These are phyloP conservation scores for Pilasporangium apinafurcum DNA, from an alignment of 352 stramenopile genomes.

Conservation along the genomic window DNA sequence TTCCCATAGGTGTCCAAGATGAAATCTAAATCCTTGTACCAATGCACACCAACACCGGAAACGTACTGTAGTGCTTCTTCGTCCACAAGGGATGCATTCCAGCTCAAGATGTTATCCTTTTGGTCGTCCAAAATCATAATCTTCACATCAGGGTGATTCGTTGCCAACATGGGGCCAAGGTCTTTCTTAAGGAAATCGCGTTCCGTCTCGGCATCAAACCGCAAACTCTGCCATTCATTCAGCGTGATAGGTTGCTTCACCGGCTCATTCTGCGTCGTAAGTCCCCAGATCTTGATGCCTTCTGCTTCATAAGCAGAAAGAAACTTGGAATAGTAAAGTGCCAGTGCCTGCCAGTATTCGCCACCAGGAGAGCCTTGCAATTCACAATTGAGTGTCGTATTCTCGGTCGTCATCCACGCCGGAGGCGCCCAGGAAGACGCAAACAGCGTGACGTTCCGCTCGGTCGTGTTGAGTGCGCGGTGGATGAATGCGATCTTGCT, in stretches of 20 bases:
- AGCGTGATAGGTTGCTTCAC: slow-evolving; percentile 18
- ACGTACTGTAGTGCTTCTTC: slow-evolving; percentile 50
- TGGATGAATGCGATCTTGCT: slow-evolving; percentile 35
- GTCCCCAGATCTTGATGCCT: slow-evolving; percentile 52
- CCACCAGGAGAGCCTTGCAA: slow-evolving; percentile 32
- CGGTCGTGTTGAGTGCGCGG: slow-evolving; percentile 18
- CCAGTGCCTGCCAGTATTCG: slow-evolving; percentile 47
- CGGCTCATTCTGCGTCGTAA: slow-evolving; percentile 81
- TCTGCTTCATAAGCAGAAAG: slow-evolving; percentile 55
- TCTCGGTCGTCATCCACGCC: slow-evolving; percentile 72
- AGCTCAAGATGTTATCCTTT: slow-evolving; percentile 39
- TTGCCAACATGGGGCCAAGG: slow-evolving; percentile 51
- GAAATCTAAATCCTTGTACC: slow-evolving; percentile 53
- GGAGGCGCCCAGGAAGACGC: slow-evolving; percentile 70
- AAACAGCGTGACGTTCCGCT: slow-evolving; percentile 45
- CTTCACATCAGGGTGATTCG: slow-evolving; percentile 63
- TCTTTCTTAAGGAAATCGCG: slow-evolving; percentile 63
- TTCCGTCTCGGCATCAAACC: slow-evolving; percentile 21
- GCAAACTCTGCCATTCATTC: slow-evolving; percentile 40
- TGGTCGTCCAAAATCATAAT: slow-evolving; percentile 78
- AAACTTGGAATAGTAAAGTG: slow-evolving; percentile 81
- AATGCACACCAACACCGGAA: slow-evolving; percentile 78
- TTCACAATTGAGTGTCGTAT: slow-evolving; percentile 33
- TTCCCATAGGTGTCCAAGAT: slow-evolving; percentile 13
- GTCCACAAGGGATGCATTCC: slow-evolving; percentile 23